Base-by-base conservation (phyloP, 805 yeast genomes). In the Hanseniaspora guilliermondii region DNA sequence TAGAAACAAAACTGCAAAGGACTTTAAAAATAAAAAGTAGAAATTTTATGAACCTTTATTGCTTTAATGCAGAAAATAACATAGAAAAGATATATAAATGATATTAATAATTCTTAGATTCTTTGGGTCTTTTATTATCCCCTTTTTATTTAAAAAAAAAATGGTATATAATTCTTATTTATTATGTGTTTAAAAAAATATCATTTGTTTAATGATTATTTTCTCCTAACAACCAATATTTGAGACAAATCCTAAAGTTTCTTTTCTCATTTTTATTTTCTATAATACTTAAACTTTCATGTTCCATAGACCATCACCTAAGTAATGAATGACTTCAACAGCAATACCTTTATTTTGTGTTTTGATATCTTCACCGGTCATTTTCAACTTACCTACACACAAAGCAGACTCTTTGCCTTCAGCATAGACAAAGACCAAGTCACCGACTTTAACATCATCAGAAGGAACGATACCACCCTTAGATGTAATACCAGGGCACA, bases 401-500 rank as follows among this genome's bases (percentile, higher is more conserved):
- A 91, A 71, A 0, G 97, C 95, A 62, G 77, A 73, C 59, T 88
- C 94, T 64, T 91, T 91, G 56, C 96, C 96, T 69, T 89, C 96
- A 49, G 97, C 96, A 65, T 82, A 84, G 25, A 91, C 77, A 8
- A 85, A 76, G 46, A 89, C 96, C 30, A 85, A 75, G n/a, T 82
- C 73, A 53, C 76, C 94, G 60, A 78, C 74, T 41, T 77, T 80
- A 56, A 80, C 65, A 36, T 63, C 67, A 37, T 53, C 62, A 24
- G 82, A 89, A 21, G 96, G 96, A 57, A 88, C 72, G 53, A 70
- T 69, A 21, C 95, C 96, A 41, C 96, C 96, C 2, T 83, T 75
- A 19, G 93, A 81, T 0, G 96, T 87, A 59, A 87, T 75, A 19
- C 96, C 96, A 3, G 96, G 96, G 69, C 96, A 89, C 97, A 89